These are phyloP conservation scores for Monilinia fructicola DNA, from an alignment of 2,329 filamentous ascomycete species.

Conservation along the genomic window DNA sequence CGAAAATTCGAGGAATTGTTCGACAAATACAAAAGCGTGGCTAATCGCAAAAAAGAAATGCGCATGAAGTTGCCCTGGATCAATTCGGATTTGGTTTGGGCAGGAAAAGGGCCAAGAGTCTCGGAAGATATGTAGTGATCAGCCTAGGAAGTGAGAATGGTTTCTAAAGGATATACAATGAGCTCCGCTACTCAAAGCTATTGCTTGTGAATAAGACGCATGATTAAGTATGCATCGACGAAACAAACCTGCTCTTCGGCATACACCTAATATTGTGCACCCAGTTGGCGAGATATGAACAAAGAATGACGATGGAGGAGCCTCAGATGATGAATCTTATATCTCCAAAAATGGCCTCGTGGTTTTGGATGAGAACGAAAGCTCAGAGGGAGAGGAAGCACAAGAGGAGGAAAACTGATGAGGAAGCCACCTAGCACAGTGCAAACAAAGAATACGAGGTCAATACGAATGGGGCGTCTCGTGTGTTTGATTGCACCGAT, in stretches of 20 bases:
- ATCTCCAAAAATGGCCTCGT: slow-evolving; percentile 5
- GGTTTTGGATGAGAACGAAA: not conserved
- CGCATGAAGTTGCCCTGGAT: slow-evolving; percentile 1
- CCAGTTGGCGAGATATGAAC: slow-evolving; percentile 2
- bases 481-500: not conserved
- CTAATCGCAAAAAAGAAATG: not conserved
- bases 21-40: not conserved
- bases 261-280: not conserved
- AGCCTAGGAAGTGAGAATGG: not conserved
- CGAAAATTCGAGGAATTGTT: not conserved
- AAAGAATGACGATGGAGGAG: not conserved
- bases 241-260: not conserved
- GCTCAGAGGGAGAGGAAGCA: not conserved
- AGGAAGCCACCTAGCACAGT: not conserved
- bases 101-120: slow-evolving; percentile 15
- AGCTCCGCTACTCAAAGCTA: slow-evolving; percentile 9
- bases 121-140: not conserved
- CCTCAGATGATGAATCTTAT: slow-evolving; percentile 2
- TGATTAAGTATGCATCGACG: not conserved
- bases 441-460: not conserved
- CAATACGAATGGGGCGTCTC: not conserved
- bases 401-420: not conserved
- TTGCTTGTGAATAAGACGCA: slow-evolving; percentile 4
- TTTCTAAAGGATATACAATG: not conserved
- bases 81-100: slow-evolving; percentile 16